Evolutionary conservation across 1,139 yeast genomes (phyloP), one percentile per base, ranked within the genome.

Genomic region (Hyphopichia wangnamkhiaoensis): DNA sequence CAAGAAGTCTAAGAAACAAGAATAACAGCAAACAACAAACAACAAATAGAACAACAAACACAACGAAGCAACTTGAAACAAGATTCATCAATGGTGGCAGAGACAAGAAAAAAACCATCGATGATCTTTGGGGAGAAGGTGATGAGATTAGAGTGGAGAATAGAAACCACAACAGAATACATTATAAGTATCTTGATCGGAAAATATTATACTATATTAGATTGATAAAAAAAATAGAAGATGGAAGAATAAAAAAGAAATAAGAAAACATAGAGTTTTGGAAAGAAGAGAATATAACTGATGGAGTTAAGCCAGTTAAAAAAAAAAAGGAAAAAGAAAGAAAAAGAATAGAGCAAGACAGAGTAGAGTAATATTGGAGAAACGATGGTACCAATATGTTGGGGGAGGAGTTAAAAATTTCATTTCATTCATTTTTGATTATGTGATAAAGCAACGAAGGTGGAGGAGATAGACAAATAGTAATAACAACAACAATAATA

Each of bases 171-270:
- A 21, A 21, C 24, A 21, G 24, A 21, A 7, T 7, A 21, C 6
- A 7, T 7, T 21, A 21, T 21, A 21, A 7, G 10, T 21, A 21
- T 21, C n/a, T 28, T 17, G 31, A 28, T 15, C 15, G 17, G 19
- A 28, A 25, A 28, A 17, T 16, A 28, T 28, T 28, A 28, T 28
- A 28, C 31, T 28, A 28, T 28, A 28, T 28, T 28, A 28, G 31
- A 28, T 28, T 28, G 15, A 28, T 10, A 17, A 16, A 28, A 28
- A 13, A 16, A 16, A n/a, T n/a, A n/a, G n/a, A 21, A 21, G 24
- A 21, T 7, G n/a, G 26, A n/a, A 9, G 34, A 13, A 20, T 19
- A 14, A 20, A 13, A 31, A 31, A 5, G n/a, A 15, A 13, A 28
- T 13, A 7, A 15, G 18, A n/a, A 28, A 18, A 15, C 14, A 27